Evolutionary conservation across 495 filamentous ascomycete genomes (phyloP), one percentile per base, ranked within the genome.

Genomic region (Penicillium goetzii): DNA sequence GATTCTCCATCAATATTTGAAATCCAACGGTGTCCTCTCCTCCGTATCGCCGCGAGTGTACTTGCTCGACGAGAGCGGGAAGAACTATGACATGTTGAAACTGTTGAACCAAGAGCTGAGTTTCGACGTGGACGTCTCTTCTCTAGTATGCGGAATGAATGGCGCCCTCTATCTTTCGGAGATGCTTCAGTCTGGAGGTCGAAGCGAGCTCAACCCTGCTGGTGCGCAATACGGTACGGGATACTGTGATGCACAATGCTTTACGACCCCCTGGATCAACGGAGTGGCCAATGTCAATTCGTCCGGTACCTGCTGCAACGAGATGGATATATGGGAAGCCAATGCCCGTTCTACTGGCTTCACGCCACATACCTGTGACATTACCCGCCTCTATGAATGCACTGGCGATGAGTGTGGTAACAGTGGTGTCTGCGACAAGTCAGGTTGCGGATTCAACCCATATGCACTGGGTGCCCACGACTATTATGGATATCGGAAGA

Each of bases 161-260:
- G 87, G 85, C 52, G 88, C 88, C 3, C 77, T 91, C 14, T 90
- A 89, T 72, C 78, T 90, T 34, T 82, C 83, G 28, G 85, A 88
- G 71, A 90, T 91, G 87, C 67, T 78, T 28, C 63, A 66, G 3
- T 77, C 83, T 32, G 87, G 88, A 53, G 85, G 86, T 28, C 72
- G 81, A 62, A 80, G 75, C 67, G 69, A 75, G 15, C 70, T 84
- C 34, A 90, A 89, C 74, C 77, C 83, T 28, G 86, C 84, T 4
- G 87, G 88, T 32, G 86, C 87, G 14, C 71, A 78, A 15, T 90
- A 89, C 73, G 88, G 88, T 15, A 86, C 86, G 32, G 88, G 88
- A 0, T 90, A 91, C 77, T 91, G 89, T 69, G 88, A 90, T 68
- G 83, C 86, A 8, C 88, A 90, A 66, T 90, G 89, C 72, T 81